Evolutionary conservation across 2,329 filamentous ascomycete genomes (phyloP), one percentile per base, ranked within the genome.

Genomic region (Pestalotiopsis sp.): DNA sequence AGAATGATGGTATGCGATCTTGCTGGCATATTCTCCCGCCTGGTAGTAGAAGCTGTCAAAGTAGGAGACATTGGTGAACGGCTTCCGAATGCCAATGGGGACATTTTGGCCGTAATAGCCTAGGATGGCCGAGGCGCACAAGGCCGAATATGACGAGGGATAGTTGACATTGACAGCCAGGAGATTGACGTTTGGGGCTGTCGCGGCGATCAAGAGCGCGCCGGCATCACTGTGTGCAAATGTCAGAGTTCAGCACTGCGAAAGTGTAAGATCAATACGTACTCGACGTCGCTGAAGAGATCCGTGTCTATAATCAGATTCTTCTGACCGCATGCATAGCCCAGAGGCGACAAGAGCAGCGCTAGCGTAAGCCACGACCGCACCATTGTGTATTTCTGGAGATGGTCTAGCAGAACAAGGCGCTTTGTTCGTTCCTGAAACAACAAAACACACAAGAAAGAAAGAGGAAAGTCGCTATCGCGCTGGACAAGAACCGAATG

Each of bases 241-340:
- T 25, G 31, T 63, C 27, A 38, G 38, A 17, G 14, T 13, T 11
- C 6, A 17, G 13, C 36, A 25, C 2, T 20, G n/a, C 9, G n/a
- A 6, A n/a, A 56, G 17, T 20, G 23, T 12, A 23, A 31, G n/a
- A 25, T 58, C 23, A 57, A 49, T 20, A 73, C 77, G 72, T 76
- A 83, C 81, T 85, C 83, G 49, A 84, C 83, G 66, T 85, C 83
- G 45, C 81, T 82, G 72, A 82, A 84, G 12, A 85, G 74, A 68
- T 85, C 83, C 0, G 83, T 85, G 73, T 85, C 83, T 27, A 85
- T 78, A 62, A 85, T 81, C 39, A 85, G 74, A 39, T 81, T 81
- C 68, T 81, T 82, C 39, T 67, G 68, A n/a, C 41, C n/a, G 45
- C 45, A 52, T 52, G n/a, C 45, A 11, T 20, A 49, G 27, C 27